Conservation (phyloP, 306 rosid species). For the Fragaria vesca region DNA sequence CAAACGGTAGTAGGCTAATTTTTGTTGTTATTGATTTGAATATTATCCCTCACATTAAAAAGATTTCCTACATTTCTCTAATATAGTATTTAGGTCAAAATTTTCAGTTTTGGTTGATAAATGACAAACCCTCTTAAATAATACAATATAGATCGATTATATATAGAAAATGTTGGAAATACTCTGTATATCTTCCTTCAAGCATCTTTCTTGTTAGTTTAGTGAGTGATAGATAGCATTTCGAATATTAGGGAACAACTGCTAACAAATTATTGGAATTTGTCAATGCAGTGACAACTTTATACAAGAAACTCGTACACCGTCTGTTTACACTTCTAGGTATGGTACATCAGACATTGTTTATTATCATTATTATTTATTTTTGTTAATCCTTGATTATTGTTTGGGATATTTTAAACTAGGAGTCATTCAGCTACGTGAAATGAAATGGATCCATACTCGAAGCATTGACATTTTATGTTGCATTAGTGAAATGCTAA, state of each 20-base stretch:
- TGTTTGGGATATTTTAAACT: neutral
- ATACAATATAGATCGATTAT: no score
- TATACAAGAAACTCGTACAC: neutral
- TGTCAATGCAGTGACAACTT: neutral
- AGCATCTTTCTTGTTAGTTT: no score
- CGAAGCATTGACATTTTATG: neutral
- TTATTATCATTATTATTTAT: neutral
- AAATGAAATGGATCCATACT: neutral
- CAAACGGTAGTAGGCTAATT: no score
- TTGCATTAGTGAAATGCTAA: neutral
- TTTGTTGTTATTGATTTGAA: no score
- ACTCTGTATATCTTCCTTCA: no score
- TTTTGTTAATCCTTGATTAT: neutral
- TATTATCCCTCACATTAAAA: no score
- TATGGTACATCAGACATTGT: neutral
- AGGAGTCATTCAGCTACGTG: neutral
- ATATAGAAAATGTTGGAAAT: no score
- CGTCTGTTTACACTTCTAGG: neutral
- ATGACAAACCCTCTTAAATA: no score
- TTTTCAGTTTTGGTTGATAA: no score
- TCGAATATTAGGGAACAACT: neutral
- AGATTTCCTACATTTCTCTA: no score
- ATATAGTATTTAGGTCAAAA: no score
- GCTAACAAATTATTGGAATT: neutral
- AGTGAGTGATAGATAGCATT: neutral